These are phyloP conservation scores for Aspergillus sparsus DNA, from an alignment of 495 filamentous ascomycete species.

Conservation along the genomic window DNA sequence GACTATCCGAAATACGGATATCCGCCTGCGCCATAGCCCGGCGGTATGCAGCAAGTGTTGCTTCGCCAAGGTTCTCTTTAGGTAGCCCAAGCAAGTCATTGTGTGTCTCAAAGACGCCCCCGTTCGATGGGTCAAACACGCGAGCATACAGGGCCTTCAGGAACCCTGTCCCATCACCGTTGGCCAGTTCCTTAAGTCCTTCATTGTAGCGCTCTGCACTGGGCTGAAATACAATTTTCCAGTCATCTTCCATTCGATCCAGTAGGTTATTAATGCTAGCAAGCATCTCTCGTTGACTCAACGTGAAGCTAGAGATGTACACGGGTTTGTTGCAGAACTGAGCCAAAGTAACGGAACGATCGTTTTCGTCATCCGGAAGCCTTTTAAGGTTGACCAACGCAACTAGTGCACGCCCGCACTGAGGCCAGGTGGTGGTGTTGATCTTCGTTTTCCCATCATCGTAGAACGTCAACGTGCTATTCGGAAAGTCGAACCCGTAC, in stretches of 20 bases:
- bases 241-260: slow-evolving; percentile 52
- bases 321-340: slow-evolving; percentile 42
- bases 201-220: slow-evolving; percentile 44
- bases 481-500: slow-evolving; percentile 51
- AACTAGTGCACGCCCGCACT: slow-evolving; percentile 49
- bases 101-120: slow-evolving; percentile 38
- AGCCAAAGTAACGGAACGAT: slow-evolving; percentile 28
- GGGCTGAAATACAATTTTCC: slow-evolving; percentile 53
- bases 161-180: slow-evolving; percentile 39
- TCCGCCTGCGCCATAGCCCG: no score
- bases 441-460: slow-evolving; percentile 51
- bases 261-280: slow-evolving; percentile 54
- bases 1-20: no score
- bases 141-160: slow-evolving; percentile 50
- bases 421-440: slow-evolving; percentile 45
- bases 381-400: slow-evolving; percentile 43
- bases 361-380: slow-evolving; percentile 45
- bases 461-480: slow-evolving; percentile 40
- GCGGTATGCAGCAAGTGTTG: slow-evolving; percentile 30
- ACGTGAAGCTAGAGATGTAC: slow-evolving; percentile 48
- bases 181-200: slow-evolving; percentile 41
- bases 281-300: slow-evolving; percentile 56
- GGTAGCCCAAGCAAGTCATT: slow-evolving; percentile 57
- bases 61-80: slow-evolving; percentile 60
- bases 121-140: slow-evolving; percentile 49